Base-by-base conservation (phyloP, 1,284 basidiomycete genomes). In the Quambalaria eucalypti region DNA sequence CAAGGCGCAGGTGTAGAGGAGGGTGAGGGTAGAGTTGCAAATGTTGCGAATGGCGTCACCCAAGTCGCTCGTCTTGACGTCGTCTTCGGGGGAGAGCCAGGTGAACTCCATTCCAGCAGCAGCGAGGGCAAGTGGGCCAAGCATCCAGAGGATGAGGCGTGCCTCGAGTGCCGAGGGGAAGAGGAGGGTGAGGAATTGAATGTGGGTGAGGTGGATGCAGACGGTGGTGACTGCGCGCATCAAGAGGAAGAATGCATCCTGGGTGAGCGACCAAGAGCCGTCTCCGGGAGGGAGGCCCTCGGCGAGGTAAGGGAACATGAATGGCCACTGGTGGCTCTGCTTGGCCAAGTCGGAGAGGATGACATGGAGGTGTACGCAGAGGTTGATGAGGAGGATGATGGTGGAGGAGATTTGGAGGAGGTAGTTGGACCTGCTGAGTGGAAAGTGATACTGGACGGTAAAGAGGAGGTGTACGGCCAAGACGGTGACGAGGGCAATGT, bases 371-470 rank as follows among this genome's bases (percentile, higher is more conserved):
- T 71, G 65, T 7, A 71, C 68, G 40, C 59, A 58, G 23, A 71
- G 52, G 57, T 63, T 72, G 52, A 68, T 54, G 40, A 95, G 81
- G 21, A 95, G 84, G 14, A 87, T 85, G 48, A 83, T 78, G 25
- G 90, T 88, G 26, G 87, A 87, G 1, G 84, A 83, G 12, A 95
- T 77, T 76, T 97, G 93, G 28, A 97, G 83, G 56, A 85, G 79
- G 76, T 88, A 98, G 80, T 98, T 98, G 69, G 87, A 82, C 10
- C 85, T 86, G 1, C 90, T 90, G 39, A 98, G 85, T 0, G 90
- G 90, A 81, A 88, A 90, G 77, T 98, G 93, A 69, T 96, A 97
- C 73, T 92, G 89, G 0, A 87, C 87, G 19, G 95, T 97, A 78
- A 98, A 97, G 57, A 91, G 76, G 59, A 98, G 84, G 67, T 97